Evolutionary conservation across 2,329 filamentous ascomycete species (phyloP).

Genomic region (Cladosporium sp.): DNA sequence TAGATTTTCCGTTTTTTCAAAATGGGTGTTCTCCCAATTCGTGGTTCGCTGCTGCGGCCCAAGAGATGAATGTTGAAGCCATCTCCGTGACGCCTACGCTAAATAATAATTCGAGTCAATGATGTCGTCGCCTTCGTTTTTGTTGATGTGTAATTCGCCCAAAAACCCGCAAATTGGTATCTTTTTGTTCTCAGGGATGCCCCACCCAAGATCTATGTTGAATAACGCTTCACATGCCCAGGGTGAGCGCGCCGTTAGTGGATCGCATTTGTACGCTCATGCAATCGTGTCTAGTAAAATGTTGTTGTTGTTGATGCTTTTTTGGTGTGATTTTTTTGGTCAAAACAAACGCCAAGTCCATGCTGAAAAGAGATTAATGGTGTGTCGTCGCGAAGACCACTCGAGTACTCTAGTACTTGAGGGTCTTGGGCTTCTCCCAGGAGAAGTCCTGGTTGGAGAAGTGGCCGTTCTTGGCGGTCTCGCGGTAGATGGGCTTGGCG

Average conservation of each 20-base stretch:
- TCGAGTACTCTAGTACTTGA: conserved; percentile 69
- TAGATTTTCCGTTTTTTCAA: too few relatives aligned
- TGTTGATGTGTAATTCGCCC: conserved; percentile 10
- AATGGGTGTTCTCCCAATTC: background rate
- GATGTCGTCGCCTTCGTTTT: conserved; percentile 1
- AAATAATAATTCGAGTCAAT: conserved; percentile 15
- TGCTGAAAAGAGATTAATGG: conserved; percentile 7
- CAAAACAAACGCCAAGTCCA: conserved; percentile 9
- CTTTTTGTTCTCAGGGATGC: conserved; percentile 24
- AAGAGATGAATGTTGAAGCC: conserved; percentile 23
- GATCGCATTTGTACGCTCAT: conserved; percentile 12
- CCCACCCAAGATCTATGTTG: conserved; percentile 22
- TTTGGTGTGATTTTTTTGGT: conserved; percentile 5
- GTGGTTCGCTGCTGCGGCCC: conserved; percentile 7
- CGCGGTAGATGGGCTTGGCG: conserved; percentile 93
- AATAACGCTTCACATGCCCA: conserved; percentile 19
- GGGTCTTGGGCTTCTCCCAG: conserved; percentile 97
- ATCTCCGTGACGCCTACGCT: conserved; percentile 24
- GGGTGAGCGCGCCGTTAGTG: conserved; percentile 13
- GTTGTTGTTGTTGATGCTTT: conserved; percentile 10
- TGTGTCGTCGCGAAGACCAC: background rate
- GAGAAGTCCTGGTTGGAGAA: conserved; percentile 97
- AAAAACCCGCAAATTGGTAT: conserved; percentile 11
- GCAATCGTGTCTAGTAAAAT: conserved; percentile 10
- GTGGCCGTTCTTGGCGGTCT: conserved; percentile 99